Evolutionary conservation across 108 stramenopile species (phyloP).

Genomic region (Skeletonema tropicum): DNA sequence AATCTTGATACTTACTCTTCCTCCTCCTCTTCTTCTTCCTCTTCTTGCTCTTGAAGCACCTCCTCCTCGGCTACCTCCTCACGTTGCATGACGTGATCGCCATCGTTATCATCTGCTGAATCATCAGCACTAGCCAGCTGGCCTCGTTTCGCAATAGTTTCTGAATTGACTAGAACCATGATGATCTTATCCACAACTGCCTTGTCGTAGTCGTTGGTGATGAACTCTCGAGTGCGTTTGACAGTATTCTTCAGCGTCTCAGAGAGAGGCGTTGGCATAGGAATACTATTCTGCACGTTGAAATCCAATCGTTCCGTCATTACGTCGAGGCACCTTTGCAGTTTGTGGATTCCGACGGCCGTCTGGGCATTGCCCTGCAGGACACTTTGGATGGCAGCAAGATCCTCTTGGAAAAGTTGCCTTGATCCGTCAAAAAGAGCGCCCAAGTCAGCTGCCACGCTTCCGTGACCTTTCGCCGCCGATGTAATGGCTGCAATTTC

Average conservation of each 20-base stretch:
- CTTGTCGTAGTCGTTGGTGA: slow-evolving; percentile 85
- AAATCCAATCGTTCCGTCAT: slow-evolving; percentile 96
- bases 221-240: slow-evolving; percentile 77
- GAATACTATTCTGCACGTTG: slow-evolving; percentile 95
- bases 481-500: slow-evolving; percentile 73
- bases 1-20: slow-evolving; percentile 35
- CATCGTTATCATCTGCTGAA: slow-evolving; percentile 85
- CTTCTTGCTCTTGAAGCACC: slow-evolving; percentile 95
- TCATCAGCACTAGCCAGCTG: slow-evolving; percentile 64
- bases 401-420: slow-evolving; percentile 79
- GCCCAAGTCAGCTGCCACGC: slow-evolving; percentile 64
- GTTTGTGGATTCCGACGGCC: slow-evolving; percentile 77
- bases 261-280: slow-evolving; percentile 83
- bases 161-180: slow-evolving; percentile 92
- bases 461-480: slow-evolving; percentile 60
- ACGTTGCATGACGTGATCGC: slow-evolving; percentile 84
- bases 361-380: slow-evolving; percentile 57
- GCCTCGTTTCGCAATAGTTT: slow-evolving; percentile 70
- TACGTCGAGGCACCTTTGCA: slow-evolving; percentile 91
- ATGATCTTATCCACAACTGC: slow-evolving; percentile 93
- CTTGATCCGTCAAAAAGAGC: slow-evolving; percentile 66
- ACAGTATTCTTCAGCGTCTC: slow-evolving; percentile 85
- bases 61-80: slow-evolving; percentile 98
- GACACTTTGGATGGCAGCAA: slow-evolving; percentile 77
- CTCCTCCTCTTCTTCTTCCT: slow-evolving; percentile 84